Evolutionary conservation across 352 stramenopile genomes (phyloP).

Genomic region (Phytophthora syringae): DNA sequence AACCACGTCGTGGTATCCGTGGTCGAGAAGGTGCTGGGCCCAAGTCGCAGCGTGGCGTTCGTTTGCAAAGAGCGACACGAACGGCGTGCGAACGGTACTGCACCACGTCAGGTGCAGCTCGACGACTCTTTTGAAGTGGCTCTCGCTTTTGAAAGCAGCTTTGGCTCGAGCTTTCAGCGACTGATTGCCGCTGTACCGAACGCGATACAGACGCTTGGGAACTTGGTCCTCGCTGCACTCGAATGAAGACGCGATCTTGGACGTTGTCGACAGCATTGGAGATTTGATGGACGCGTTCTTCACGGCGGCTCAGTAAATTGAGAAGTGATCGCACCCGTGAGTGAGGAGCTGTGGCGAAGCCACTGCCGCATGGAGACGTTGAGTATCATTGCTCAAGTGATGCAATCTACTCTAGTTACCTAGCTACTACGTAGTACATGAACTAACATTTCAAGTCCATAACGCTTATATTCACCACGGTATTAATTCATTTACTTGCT

Average conservation of each 20-base stretch:
- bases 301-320: slow-evolving; percentile 1
- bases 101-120: slow-evolving; percentile 17
- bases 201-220: not conserved
- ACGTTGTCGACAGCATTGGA: not conserved
- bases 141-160: slow-evolving; percentile 8
- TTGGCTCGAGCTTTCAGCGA: slow-evolving; percentile 6
- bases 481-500: no score
- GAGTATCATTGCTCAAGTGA: no score
- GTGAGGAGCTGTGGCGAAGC: not conserved
- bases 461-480: no score
- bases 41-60: slow-evolving; percentile 8
- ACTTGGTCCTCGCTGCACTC: slow-evolving; percentile 2
- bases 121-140: slow-evolving; percentile 9
- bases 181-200: slow-evolving; percentile 16
- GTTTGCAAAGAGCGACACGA: slow-evolving; percentile 18
- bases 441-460: no score
- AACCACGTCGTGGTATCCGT: slow-evolving; percentile 16
- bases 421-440: no score
- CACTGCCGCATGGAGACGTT: not conserved
- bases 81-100: slow-evolving; percentile 19
- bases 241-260: slow-evolving; percentile 8
- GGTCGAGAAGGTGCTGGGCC: slow-evolving; percentile 8
- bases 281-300: not conserved
- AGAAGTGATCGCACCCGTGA: not conserved
- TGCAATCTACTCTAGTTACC: no score